Base-by-base conservation (phyloP, 192 early-diverging fungal genomes). In the Coemansia sp. region DNA sequence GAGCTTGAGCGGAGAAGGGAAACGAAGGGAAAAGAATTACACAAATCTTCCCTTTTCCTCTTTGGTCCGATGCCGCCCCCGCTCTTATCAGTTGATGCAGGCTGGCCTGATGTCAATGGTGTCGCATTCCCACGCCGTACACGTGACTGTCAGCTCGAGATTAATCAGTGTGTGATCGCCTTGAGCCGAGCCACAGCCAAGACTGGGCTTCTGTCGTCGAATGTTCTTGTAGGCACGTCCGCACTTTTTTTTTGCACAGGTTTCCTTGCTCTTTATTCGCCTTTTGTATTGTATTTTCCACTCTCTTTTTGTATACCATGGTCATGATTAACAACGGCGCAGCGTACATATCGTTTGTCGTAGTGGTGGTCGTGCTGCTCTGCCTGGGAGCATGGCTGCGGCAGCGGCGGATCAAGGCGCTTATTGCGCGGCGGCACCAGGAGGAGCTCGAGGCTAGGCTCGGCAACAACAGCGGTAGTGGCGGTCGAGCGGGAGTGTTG, bases 311-410 rank as follows among this genome's bases (percentile, higher is more conserved):
- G n/a, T n/a, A n/a, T n/a, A n/a, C n/a, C n/a, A n/a, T n/a, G 17
- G 29, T 54, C 45, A 35, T 36, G 41, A 37, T 47, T 36, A 45
- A 12, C 42, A 45, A 59, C 47, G 58, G 57, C 15, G 8, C 38
- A 37, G 70, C 70, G 6, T 65, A 72, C n/a, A 51, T 45, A 25
- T 46, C 57, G 4, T 61, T 71, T 42, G 47, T 66, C 31, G 64
- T 35, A 11, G 42, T 61, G 3, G 58, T 43, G 5, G 38, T 66
- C 6, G 2, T 62, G 17, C 37, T 61, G 14, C 35, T 72, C 9
- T 37, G 46, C 17, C 19, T 49, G 1, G 70, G 57, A 9, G 19
- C 46, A 12, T 66, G 57, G 42, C 27, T 60, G 12, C 45, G 64
- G 5, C 64, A 64, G 17, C 59, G 70, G n/a, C 64, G 59, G 41